These are phyloP conservation scores for Phaeosphaeriaceae sp. DNA, from an alignment of 2,329 filamentous ascomycete species.

Conservation along the genomic window DNA sequence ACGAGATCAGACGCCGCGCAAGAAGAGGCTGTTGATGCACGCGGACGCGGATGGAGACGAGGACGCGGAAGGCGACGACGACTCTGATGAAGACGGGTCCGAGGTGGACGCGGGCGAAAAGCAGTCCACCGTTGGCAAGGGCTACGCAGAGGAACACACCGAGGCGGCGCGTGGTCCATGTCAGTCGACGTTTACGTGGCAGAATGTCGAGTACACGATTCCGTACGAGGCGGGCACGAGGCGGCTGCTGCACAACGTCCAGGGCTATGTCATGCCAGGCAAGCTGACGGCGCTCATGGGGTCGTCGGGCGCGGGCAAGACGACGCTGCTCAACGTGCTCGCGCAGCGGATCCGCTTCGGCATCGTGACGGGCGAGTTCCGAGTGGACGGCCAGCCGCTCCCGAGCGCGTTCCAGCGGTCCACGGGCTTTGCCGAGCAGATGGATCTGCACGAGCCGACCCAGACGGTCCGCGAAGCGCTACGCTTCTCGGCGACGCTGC, in stretches of 20 bases:
- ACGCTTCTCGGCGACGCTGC: constrained; percentile 62
- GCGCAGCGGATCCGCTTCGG: constrained; percentile 83
- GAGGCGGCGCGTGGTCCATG: not conserved
- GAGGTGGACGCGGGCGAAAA: not conserved
- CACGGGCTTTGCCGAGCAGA: constrained; percentile 54
- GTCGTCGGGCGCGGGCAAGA: constrained; percentile 38
- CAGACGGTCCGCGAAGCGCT: constrained; percentile 9
- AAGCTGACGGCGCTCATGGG: constrained; percentile 53
- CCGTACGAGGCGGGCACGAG: constrained; percentile 46
- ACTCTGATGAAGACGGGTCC: not conserved
- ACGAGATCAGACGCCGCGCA: not conserved
- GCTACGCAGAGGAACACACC: not conserved
- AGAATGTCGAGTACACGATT: constrained; percentile 64
- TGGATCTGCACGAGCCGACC: constrained; percentile 14
- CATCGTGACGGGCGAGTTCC: constrained; percentile 80
- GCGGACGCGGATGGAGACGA: not conserved
- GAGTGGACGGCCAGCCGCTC: constrained; percentile 73
- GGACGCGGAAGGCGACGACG: not conserved
- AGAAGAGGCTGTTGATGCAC: not conserved
- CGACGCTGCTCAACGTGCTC: constrained; percentile 36
- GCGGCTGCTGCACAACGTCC: constrained; percentile 59
- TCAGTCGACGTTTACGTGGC: constrained; percentile 67
- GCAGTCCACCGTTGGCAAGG: not conserved
- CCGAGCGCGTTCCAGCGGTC: constrained; percentile 82
- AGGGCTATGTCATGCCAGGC: constrained; percentile 61